Evolutionary conservation across 2,329 filamentous ascomycete species (phyloP), one percentile per base, ranked within the genome.

Genomic region (Emmonsiellopsis sp.): DNA sequence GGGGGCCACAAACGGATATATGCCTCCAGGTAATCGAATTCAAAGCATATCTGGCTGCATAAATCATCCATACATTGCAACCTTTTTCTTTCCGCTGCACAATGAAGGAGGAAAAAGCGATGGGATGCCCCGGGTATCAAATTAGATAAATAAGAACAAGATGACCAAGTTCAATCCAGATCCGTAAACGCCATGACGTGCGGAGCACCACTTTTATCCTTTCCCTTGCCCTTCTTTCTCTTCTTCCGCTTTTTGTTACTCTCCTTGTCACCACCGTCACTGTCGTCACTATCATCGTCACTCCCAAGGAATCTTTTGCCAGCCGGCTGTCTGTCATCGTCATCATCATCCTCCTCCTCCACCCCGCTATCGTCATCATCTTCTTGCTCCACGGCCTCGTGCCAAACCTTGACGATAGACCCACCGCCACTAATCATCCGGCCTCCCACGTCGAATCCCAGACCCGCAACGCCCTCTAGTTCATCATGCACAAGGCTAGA

Each of bases 351-450:
- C 48, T 66, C 70, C 7, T 71, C 70, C 34, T 75, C 73, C 9
- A 75, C 74, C 32, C 79, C 76, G 48, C 67, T 70, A 7, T 71
- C 70, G 16, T 66, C 60, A 53, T 72, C 76, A 0, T 76, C 74
- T 0, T 71, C 72, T 0, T 72, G 77, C 1, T 76, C 77, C 0
- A 80, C 79, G 0, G 76, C 77, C 1, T 75, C 75, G 1, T 67
- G 67, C 93, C 93, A 98, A 1, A 97, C 84, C 70, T 96, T 96
- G 58, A 98, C 81, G 0, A 84, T 83, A 61, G 80, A 81, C 0
- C 93, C 93, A 52, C 93, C 93, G 9, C 89, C 91, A 63, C 85
- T 94, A 61, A 98, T 89, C 77, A 98, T 82, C 45, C 93, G 80
- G 45, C 90, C 88, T 50, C 85, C 82, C 50, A 86, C 85, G 70